A percentile compares a stretch with the other conserved stretches of the same genome.
These are phyloP conservation scores for Gentiana macrophylla DNA, from an alignment of 257 asterid genomes.

Conservation along the genomic window DNA sequence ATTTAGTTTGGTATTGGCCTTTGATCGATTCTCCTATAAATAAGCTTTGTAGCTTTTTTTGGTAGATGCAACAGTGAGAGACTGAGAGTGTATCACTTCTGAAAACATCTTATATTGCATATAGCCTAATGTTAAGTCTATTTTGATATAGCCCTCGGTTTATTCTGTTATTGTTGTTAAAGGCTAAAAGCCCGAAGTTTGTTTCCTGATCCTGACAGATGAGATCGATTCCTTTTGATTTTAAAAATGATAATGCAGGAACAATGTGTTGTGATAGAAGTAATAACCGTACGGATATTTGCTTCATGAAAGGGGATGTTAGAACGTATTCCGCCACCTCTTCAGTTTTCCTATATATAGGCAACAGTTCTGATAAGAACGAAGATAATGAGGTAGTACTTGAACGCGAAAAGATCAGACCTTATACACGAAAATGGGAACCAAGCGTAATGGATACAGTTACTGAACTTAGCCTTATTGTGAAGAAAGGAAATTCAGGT, in stretches of 20 bases:
- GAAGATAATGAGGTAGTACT: conserved; percentile 16
- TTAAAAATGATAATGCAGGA: conserved; percentile 28
- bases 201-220: no score
- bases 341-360: conserved; percentile 39
- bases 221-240: no score
- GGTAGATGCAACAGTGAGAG: no score
- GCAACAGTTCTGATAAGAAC: conserved; percentile 5
- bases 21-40: no score
- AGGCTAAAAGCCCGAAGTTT: no score
- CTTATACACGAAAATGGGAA: conserved; percentile 95
- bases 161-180: no score
- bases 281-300: conserved; percentile 55
- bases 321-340: conserved; percentile 51
- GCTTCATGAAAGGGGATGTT: conserved; percentile 82
- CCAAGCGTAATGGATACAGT: conserved; percentile 52
- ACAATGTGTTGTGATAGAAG: conserved; percentile 78
- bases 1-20: no score
- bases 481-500: conserved; percentile 16
- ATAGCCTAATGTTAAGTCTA: no score
- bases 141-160: no score
- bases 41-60: no score
- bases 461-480: conserved; percentile 46
- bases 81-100: no score
- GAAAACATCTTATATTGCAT: no score
- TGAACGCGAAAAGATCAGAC: conserved; percentile 63